Percentiles rank a stretch among this genome's conserved stretches.
Evolutionary conservation across 306 rosid genomes (phyloP).

Genomic region (Pyrus pyrifolia): DNA sequence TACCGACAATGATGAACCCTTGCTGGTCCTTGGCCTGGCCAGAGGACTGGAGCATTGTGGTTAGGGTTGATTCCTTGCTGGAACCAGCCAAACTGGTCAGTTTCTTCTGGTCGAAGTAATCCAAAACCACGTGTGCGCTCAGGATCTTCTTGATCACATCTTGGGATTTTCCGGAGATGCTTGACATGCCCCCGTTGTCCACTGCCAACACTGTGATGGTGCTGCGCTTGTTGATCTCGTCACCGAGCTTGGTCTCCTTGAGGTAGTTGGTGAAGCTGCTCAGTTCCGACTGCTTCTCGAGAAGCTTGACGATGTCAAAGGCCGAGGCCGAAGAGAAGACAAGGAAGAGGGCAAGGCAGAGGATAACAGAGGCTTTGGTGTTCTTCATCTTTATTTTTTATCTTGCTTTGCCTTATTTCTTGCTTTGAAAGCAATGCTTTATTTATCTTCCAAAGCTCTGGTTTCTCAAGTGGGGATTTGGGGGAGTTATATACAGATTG

Average conservation of each 20-base stretch:
- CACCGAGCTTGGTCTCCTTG: constrained; percentile 45
- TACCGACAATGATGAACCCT: constrained; percentile 28
- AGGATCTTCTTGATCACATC: constrained; percentile 31
- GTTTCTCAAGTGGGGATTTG: not conserved
- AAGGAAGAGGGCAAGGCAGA: constrained; percentile 25
- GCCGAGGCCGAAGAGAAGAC: constrained; percentile 26
- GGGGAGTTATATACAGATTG: constrained; percentile 4
- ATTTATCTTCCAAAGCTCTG: constrained; percentile 22
- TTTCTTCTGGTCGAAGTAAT: constrained; percentile 31
- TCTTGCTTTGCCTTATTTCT: not conserved
- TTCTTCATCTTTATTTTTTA: constrained; percentile 20
- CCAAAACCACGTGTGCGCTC: constrained; percentile 32
- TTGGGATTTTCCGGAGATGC: constrained; percentile 22
- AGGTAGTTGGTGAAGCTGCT: constrained; percentile 30
- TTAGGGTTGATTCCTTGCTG: not conserved
- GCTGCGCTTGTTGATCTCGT: constrained; percentile 31
- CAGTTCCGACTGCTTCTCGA: constrained; percentile 24
- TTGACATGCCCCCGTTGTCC: constrained; percentile 1
- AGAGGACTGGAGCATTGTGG: constrained; percentile 31
- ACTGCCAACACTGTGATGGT: constrained; percentile 44
- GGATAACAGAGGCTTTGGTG: constrained; percentile 29
- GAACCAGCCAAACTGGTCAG: not conserved
- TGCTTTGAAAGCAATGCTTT: not conserved
- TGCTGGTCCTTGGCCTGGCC: constrained; percentile 26
- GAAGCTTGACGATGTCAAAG: constrained; percentile 36